A percentile compares a stretch with the other conserved stretches of the same genome.
phyloP scores from a whole-genome alignment of 148 eudicot species.

The Rhododendron ovatum region DNA sequence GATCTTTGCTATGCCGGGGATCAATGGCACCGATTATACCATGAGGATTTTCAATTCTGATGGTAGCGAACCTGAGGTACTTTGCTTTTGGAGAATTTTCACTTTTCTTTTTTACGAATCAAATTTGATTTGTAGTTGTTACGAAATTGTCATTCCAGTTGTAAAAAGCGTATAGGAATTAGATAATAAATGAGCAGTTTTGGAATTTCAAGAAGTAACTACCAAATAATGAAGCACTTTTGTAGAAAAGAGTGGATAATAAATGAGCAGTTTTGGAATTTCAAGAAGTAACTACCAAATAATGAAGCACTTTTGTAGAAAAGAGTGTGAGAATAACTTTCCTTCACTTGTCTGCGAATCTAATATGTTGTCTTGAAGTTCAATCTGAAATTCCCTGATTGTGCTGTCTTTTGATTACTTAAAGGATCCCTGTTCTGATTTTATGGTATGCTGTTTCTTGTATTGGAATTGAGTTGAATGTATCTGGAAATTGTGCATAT shows the following conservation, averaged over 20 bases:
- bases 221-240: neutral
- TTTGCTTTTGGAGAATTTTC: neutral
- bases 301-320: neutral
- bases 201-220: neutral
- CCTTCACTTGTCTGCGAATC: neutral
- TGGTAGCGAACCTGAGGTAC: constrained; percentile 98
- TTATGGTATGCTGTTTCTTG: neutral
- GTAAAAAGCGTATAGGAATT: neutral
- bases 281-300: no score
- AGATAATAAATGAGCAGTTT: neutral
- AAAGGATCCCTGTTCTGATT: neutral
- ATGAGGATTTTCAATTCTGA: constrained; percentile 99
- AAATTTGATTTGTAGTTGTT: neutral
- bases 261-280: neutral
- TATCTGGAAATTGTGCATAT: neutral
- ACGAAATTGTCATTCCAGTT: neutral
- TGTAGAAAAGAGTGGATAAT: neutral
- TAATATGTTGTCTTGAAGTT: neutral
- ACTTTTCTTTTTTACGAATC: neutral
- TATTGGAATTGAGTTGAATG: neutral
- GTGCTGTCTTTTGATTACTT: neutral
- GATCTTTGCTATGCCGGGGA: constrained; percentile 92
- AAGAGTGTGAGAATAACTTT: neutral
- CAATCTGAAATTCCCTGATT: neutral
- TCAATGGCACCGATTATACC: constrained; percentile 87